Conservation (phyloP, 1,139 yeast genomes). For the Pichia cactophila region DNA sequence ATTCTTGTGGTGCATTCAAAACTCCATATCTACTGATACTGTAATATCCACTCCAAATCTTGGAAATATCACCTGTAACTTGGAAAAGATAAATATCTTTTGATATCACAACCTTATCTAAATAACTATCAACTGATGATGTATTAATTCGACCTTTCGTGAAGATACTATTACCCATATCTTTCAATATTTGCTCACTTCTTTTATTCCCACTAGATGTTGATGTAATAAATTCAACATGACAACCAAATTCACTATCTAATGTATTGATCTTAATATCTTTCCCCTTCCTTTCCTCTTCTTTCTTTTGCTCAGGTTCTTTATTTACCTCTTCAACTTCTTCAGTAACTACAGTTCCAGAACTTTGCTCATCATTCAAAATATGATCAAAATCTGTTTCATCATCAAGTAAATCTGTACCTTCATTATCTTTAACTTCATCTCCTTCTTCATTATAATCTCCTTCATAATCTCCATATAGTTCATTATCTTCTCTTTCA, state of each 20-base stretch:
- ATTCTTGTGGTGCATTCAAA: constrained; percentile 39
- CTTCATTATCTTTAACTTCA: constrained; percentile 1
- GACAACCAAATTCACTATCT: not conserved
- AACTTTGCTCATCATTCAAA: constrained; percentile 7
- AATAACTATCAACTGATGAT: constrained; percentile 48
- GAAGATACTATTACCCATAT: not conserved
- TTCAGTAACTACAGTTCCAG: not conserved
- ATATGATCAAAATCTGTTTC: constrained; percentile 23
- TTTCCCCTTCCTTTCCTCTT: not conserved
- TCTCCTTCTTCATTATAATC: constrained; percentile 3
- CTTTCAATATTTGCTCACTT: not conserved
- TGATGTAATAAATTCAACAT: not conserved
- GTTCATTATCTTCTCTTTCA: constrained; percentile 15
- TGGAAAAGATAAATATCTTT: constrained; percentile 48
- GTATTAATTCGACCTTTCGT: constrained; percentile 55
- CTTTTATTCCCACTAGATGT: not conserved
- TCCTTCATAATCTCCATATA: constrained; percentile 7
- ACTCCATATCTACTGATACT: constrained; percentile 39
- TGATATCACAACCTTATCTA: constrained; percentile 40
- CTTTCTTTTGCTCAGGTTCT: not conserved
- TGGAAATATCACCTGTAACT: constrained; percentile 34
- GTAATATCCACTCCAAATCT: constrained; percentile 40
- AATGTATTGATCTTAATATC: not conserved
- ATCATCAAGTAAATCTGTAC: constrained; percentile 9
- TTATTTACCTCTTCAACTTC: constrained; percentile 7